These are phyloP conservation scores for Aspergillus fumigatus DNA, from an alignment of 2,329 filamentous ascomycete species.

Conservation along the genomic window DNA sequence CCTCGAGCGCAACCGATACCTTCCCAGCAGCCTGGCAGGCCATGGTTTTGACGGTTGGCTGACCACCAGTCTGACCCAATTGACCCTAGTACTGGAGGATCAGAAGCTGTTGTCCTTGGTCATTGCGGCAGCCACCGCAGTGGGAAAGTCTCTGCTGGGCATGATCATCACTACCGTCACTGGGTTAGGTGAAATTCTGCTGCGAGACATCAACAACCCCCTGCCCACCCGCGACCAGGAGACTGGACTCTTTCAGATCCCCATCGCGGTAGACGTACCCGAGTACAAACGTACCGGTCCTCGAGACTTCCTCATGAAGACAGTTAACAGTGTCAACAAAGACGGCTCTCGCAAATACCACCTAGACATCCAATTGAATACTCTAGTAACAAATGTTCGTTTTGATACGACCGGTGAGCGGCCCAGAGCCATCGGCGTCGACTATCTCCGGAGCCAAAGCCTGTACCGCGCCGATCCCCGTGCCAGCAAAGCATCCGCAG, in stretches of 20 bases:
- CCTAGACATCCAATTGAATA: conserved; percentile 50
- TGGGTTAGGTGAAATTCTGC: conserved; percentile 44
- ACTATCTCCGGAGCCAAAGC: conserved; percentile 43
- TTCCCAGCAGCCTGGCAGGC: conserved; percentile 38
- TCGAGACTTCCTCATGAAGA: conserved; percentile 52
- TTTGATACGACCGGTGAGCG: conserved; percentile 35
- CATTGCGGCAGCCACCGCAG: conserved; percentile 49
- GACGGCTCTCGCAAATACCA: conserved; percentile 52
- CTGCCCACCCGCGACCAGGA: conserved; percentile 41
- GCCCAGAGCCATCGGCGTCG: conserved; percentile 44
- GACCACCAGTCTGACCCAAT: conserved; percentile 46
- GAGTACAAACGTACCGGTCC: conserved; percentile 49
- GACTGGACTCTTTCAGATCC: conserved; percentile 55
- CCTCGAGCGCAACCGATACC: conserved; percentile 52
- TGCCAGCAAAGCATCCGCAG: conserved; percentile 19
- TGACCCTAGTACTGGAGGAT: conserved; percentile 51
- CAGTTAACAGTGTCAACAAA: conserved; percentile 45
- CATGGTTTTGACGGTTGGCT: conserved; percentile 60
- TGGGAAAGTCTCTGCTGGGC: conserved; percentile 41
- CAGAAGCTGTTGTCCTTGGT: conserved; percentile 51
- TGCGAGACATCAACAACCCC: conserved; percentile 51
- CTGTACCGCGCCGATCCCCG: conserved; percentile 45
- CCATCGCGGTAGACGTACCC: conserved; percentile 49
- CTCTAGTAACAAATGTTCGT: conserved; percentile 41
- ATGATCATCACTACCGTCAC: conserved; percentile 38